These are phyloP conservation scores for Clonostachys chloroleuca DNA, from an alignment of 2,329 filamentous ascomycete species.

Conservation along the genomic window DNA sequence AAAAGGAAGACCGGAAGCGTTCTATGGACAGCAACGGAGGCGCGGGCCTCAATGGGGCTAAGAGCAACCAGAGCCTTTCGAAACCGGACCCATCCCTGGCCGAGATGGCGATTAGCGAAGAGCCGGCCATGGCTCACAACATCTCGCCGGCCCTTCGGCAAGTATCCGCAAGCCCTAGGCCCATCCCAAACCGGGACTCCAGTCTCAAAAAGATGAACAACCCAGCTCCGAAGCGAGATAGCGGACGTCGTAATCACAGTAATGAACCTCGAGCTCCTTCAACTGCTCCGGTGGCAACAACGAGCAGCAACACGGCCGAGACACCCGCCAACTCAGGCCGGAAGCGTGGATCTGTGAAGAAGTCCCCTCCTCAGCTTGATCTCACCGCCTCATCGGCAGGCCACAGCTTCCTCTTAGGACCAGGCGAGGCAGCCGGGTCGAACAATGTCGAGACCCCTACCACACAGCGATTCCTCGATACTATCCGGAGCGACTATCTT, in stretches of 20 bases:
- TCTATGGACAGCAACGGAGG: slow-evolving; percentile 6
- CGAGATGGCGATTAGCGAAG: slow-evolving; percentile 52
- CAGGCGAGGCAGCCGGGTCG: background rate
- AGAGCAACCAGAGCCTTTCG: slow-evolving; percentile 20
- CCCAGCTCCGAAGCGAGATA: slow-evolving; percentile 25
- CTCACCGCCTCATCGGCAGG: slow-evolving; percentile 1
- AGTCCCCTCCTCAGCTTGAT: slow-evolving; percentile 1
- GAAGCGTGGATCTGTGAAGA: background rate
- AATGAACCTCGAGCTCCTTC: slow-evolving; percentile 34
- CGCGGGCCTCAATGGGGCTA: background rate
- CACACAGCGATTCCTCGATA: slow-evolving; percentile 11
- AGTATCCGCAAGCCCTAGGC: slow-evolving; percentile 8
- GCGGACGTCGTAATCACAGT: slow-evolving; percentile 38
- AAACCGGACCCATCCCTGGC: slow-evolving; percentile 45
- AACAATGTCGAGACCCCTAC: slow-evolving; percentile 3
- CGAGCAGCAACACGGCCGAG: slow-evolving; percentile 19
- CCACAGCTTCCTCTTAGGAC: background rate
- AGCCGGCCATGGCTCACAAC: slow-evolving; percentile 28
- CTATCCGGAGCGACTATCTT: slow-evolving; percentile 22
- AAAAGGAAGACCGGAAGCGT: slow-evolving; percentile 61
- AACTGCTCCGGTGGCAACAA: slow-evolving; percentile 36
- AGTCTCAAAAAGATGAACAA: slow-evolving; percentile 52
- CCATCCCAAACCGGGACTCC: slow-evolving; percentile 65
- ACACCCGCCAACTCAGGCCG: background rate
- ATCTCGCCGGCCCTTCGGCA: slow-evolving; percentile 9